These are phyloP conservation scores for Botrytis galanthina DNA, from an alignment of 2,329 filamentous ascomycete genomes.

Conservation along the genomic window DNA sequence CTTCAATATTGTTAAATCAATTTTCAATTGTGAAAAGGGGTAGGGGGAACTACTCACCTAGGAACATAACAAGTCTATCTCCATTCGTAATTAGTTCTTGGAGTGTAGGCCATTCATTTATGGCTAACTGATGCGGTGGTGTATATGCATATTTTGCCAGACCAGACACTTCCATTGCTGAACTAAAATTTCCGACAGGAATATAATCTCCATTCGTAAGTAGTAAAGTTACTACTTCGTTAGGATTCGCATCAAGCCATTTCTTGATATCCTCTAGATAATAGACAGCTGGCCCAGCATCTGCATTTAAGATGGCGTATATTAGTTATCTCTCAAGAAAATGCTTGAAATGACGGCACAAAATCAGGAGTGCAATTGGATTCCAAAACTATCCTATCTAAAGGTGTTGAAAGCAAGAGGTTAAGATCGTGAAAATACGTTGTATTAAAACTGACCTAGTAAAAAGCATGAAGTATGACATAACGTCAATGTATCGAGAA, in stretches of 20 bases:
- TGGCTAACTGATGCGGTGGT: conserved; percentile 37
- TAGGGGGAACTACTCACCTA: conserved; percentile 47
- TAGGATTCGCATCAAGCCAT: conserved; percentile 57
- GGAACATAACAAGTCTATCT: conserved; percentile 67
- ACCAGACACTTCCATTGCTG: conserved; percentile 30
- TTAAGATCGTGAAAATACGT: background rate
- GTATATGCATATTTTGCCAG: conserved; percentile 34
- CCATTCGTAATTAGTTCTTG: conserved; percentile 59
- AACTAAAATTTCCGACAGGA: conserved; percentile 52
- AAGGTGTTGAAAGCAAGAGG: background rate
- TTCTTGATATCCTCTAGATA: conserved; percentile 56
- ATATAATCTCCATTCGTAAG: conserved; percentile 62
- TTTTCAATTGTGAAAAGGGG: background rate
- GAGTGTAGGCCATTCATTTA: conserved; percentile 67
- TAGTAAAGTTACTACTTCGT: conserved; percentile 63
- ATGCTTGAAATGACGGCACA: background rate
- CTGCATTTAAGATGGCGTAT: conserved; percentile 24
- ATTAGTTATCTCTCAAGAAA: background rate
- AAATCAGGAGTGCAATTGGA: background rate
- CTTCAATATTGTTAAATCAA: conserved; percentile 42
- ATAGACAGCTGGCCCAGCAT: conserved; percentile 54
- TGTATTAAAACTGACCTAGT: background rate
- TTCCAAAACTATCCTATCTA: background rate
- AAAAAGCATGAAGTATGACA: conserved; percentile 17
- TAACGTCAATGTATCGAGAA: conserved; percentile 34